Evolutionary conservation across 345 rosid species (phyloP).

Genomic region (Melastoma malabathricum): DNA sequence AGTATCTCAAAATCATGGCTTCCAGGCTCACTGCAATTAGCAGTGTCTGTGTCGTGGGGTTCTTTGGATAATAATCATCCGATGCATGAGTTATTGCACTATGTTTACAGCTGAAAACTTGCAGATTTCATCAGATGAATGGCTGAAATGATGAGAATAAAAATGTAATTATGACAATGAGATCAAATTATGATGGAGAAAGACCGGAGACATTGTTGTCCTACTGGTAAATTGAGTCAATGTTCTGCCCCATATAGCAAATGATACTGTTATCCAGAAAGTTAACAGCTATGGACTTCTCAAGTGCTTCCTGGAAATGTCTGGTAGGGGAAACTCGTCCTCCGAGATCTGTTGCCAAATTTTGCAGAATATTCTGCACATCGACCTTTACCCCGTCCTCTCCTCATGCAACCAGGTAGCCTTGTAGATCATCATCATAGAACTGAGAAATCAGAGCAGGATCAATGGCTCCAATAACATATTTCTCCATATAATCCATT

Average conservation of each 20-base stretch:
- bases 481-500: constrained; percentile 36
- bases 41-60: constrained; percentile 32
- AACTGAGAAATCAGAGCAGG: constrained; percentile 31
- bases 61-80: constrained; percentile 40
- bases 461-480: constrained; percentile 36
- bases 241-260: constrained; percentile 47
- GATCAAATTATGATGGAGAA: neutral
- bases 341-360: constrained; percentile 26
- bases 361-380: constrained; percentile 42
- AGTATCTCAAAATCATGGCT: constrained; percentile 41
- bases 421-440: constrained; percentile 39
- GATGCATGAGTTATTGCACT: constrained; percentile 40
- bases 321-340: constrained; percentile 36
- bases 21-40: constrained; percentile 36
- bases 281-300: constrained; percentile 30
- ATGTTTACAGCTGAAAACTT: constrained; percentile 24
- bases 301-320: constrained; percentile 36
- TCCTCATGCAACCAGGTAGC: constrained; percentile 33
- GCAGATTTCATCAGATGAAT: no score
- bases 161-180: neutral
- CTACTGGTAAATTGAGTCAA: constrained; percentile 42
- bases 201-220: constrained; percentile 1
- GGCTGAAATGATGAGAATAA: neutral
- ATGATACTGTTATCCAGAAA: constrained; percentile 44
- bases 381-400: constrained; percentile 56